Conservation (phyloP, 106 monocot species). For the Hemerocallis citrina region DNA sequence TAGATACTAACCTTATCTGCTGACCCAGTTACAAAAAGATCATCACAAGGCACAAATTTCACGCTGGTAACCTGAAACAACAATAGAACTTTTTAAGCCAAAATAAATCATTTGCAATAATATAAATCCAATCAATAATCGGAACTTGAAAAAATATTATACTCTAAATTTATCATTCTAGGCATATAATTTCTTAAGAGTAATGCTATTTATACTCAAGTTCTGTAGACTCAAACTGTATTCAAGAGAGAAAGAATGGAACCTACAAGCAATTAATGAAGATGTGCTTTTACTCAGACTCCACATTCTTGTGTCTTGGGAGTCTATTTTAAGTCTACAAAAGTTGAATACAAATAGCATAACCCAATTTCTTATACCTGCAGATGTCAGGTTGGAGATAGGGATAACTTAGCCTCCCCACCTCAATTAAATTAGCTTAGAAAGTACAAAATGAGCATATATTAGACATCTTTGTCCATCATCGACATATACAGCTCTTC, state of each 20-base stretch:
- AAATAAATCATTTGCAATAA: not conserved
- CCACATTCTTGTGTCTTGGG: no score
- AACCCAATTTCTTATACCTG: not conserved
- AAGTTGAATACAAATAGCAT: no score
- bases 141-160: not conserved
- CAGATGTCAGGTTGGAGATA: not conserved
- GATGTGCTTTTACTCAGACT: no score
- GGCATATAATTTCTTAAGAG: no score
- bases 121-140: not conserved
- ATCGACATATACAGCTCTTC: not conserved
- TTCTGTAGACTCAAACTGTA: no score
- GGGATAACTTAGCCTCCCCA: not conserved
- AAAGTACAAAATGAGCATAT: not conserved
- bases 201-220: no score
- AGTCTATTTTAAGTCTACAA: no score
- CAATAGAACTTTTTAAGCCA: not conserved
- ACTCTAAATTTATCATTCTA: not conserved
- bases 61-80: conserved; percentile 68
- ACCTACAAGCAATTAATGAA: no score
- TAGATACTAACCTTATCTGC: conserved; percentile 69
- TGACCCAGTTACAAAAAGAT: conserved; percentile 80
- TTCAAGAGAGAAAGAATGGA: no score
- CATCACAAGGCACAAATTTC: conserved; percentile 85
- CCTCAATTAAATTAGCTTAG: not conserved
- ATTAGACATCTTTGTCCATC: not conserved